Base-by-base conservation (phyloP, 768 basidiomycete genomes). In the Phallus indusiatus region DNA sequence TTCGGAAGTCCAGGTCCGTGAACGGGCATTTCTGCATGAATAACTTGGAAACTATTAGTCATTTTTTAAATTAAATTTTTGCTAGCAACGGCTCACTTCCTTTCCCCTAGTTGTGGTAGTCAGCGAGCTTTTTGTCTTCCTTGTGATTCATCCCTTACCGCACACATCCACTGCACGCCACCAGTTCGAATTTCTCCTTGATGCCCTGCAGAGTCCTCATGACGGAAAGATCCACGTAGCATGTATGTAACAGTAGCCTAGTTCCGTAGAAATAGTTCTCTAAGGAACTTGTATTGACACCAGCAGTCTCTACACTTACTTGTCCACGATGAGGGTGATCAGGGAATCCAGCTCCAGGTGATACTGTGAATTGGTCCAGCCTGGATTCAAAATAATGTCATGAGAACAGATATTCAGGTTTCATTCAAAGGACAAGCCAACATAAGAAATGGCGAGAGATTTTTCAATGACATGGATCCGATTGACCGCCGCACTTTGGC, bases 131-230 rank as follows among this genome's bases (percentile, higher is more conserved):
- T 56, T 37, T 48, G 12, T 14, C 12, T 42, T 42, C 14, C 4
- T 5, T 2, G 42, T 42, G 9, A 55, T 55, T 54, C 35, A 70
- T n/a, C n/a, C n/a, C 81, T 73, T 59, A 85, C 87, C 14, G 88
- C 88, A 69, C 81, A 84, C 94, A 95, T 95, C 91, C 94, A 96
- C 67, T 97, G 94, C 1, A 96, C 85, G 53, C 93, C 95, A 3
- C 94, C 94, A 9, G 84, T 68, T 46, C 81, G 71, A 55, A 90
- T 88, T 17, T 78, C 81, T 42, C 89, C 90, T 60, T 83, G 81
- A 70, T 94, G 88, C 1, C 90, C 94, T 1, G 83, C 84, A 21
- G 90, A 94, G 68, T 97, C 95, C 72, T 98, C 95, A 64, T 98
- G 95, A 56, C 79, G 76, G 65, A 85, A 87, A 22, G 82, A 75